phyloP scores from a whole-genome alignment of 2,329 filamentous ascomycete genomes.

The Colletotrichum paranaense region DNA sequence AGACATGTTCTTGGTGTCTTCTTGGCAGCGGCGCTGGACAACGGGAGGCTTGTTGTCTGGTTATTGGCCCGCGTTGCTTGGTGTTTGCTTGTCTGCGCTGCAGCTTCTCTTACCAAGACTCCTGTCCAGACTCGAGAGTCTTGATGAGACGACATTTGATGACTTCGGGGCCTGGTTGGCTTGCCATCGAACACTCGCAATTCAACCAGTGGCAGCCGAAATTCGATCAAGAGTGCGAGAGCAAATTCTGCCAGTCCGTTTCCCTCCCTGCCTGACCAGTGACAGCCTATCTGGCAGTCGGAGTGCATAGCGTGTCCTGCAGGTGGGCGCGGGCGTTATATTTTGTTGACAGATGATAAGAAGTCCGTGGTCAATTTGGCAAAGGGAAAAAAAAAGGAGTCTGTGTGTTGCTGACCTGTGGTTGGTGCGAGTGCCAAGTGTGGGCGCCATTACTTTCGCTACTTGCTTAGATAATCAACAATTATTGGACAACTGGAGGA shows the following conservation, averaged over 20 bases:
- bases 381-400: not conserved
- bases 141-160: not conserved
- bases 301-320: not conserved
- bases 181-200: too few relatives aligned
- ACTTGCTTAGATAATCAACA: not conserved
- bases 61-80: not conserved
- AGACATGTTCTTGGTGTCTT: not conserved
- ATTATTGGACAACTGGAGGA: not conserved
- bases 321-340: not conserved
- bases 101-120: not conserved
- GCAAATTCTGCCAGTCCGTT: not conserved
- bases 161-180: not conserved
- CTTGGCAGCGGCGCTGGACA: constrained; percentile 5
- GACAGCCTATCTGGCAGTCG: too few relatives aligned
- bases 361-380: not conserved
- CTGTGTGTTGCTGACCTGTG: not conserved
- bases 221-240: not conserved
- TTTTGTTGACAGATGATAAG: not conserved
- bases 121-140: not conserved
- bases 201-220: not conserved
- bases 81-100: not conserved
- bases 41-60: not conserved
- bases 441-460: not conserved
- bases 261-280: not conserved
- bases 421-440: not conserved